phyloP scores from a whole-genome alignment of 768 basidiomycete species.

The Russula olivacea region DNA sequence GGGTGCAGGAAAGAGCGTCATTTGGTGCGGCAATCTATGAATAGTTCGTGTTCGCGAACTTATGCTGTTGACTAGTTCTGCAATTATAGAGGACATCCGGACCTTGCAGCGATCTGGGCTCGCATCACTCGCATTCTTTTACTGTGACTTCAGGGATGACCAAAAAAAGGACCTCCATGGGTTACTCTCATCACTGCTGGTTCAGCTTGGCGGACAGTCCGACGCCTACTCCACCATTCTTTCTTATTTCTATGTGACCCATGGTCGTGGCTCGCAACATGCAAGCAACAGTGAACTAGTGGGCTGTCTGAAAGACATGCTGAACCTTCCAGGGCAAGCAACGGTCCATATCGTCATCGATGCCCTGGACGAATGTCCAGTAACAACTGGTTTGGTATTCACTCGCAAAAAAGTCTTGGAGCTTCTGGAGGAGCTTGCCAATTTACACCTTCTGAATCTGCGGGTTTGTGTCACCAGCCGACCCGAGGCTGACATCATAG shows the following conservation, averaged over 20 bases:
- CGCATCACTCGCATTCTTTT: too few species aligned
- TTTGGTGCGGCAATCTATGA: too few species aligned
- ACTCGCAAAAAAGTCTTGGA: background rate
- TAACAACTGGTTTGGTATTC: background rate
- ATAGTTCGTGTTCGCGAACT: too few species aligned
- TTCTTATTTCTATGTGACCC: background rate
- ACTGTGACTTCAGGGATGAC: background rate
- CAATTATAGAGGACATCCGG: too few species aligned
- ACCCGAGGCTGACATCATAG: constrained; percentile 1
- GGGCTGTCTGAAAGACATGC: constrained; percentile 1
- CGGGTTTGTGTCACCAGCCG: background rate
- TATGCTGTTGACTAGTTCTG: too few species aligned
- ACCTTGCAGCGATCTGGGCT: too few species aligned
- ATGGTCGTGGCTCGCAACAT: background rate
- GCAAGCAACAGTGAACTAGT: background rate
- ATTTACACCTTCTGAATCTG: background rate
- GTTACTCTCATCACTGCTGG: background rate
- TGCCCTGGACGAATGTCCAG: constrained; percentile 8
- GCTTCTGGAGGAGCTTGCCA: background rate
- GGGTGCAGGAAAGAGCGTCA: too few species aligned
- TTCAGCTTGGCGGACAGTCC: background rate
- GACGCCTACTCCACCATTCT: background rate
- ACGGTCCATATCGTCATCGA: background rate
- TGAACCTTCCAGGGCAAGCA: background rate
- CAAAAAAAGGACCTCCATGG: background rate